A percentile compares a stretch with the other conserved stretches of the same genome.
Evolutionary conservation across 2,329 filamentous ascomycete genomes (phyloP).

Genomic region (Pyrenophora teres): DNA sequence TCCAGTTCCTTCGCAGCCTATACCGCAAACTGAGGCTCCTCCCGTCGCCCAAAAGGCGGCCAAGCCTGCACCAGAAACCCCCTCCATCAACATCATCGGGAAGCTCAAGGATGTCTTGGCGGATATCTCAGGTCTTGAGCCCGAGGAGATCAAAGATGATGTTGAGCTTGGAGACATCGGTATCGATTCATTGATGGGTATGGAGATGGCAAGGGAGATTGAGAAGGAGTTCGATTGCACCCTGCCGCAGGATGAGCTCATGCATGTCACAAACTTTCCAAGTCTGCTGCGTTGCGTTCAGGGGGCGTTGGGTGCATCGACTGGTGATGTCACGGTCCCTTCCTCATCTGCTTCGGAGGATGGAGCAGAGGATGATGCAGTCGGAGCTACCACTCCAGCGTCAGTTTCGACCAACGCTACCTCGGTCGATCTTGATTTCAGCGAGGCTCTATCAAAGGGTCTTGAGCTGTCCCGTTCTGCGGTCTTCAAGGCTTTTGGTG

Average conservation of each 20-base stretch:
- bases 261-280: constrained; percentile 7
- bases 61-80: no score
- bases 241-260: constrained; percentile 7
- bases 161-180: constrained; percentile 42
- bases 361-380: neutral
- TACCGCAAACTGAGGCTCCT: no score
- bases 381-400: neutral
- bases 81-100: no score
- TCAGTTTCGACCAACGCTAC: neutral
- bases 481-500: neutral
- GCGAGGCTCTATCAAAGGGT: no score
- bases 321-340: neutral
- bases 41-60: no score
- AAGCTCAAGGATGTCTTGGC: constrained; percentile 6
- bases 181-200: constrained; percentile 47
- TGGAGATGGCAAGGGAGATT: constrained; percentile 43
- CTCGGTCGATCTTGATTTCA: neutral
- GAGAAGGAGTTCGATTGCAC: constrained; percentile 14
- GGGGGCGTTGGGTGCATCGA: neutral
- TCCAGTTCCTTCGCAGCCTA: no score
- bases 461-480: neutral
- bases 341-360: neutral
- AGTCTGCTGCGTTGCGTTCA: constrained; percentile 5
- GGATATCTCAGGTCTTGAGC: constrained; percentile 19
- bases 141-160: constrained; percentile 23